phyloP scores from a whole-genome alignment of 2,329 filamentous ascomycete genomes.

The Coniochaeta hoffmannii region DNA sequence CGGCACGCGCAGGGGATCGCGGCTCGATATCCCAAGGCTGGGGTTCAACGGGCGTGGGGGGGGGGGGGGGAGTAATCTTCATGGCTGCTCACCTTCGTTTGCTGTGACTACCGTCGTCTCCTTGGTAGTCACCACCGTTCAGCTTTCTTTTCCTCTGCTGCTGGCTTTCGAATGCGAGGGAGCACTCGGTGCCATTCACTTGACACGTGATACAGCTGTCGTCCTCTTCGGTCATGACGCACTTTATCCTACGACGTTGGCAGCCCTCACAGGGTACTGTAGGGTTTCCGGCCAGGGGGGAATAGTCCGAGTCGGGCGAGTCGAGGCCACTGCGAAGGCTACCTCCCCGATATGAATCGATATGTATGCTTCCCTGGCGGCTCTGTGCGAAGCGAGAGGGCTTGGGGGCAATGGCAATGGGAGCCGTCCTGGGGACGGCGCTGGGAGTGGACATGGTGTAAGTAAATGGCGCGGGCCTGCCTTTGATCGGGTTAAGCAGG shows the following conservation, averaged over 20 bases:
- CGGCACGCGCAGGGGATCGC: neutral
- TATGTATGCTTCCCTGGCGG: constrained; percentile 40
- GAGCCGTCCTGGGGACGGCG: constrained; percentile 52
- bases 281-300: constrained; percentile 33
- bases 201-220: constrained; percentile 69
- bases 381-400: constrained; percentile 37
- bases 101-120: constrained; percentile 41
- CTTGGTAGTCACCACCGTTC: constrained; percentile 40
- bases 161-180: constrained; percentile 62
- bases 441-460: constrained; percentile 45
- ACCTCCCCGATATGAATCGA: constrained; percentile 38
- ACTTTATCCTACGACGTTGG: constrained; percentile 64
- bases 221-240: constrained; percentile 65
- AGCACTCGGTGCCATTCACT: constrained; percentile 71
- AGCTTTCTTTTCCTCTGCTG: constrained; percentile 75
- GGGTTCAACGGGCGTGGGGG: constrained; percentile 41
- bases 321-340: constrained; percentile 42
- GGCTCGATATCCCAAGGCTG: constrained; percentile 21
- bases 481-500: constrained; percentile 7
- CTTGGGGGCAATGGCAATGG: constrained; percentile 60
- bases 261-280: constrained; percentile 64
- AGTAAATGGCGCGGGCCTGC: constrained; percentile 15
- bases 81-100: constrained; percentile 68
- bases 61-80: neutral
- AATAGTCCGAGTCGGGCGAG: constrained; percentile 43